These are phyloP conservation scores for Guadua angustifolia DNA, from an alignment of 176 grass and related monocot species.

Conservation along the genomic window DNA sequence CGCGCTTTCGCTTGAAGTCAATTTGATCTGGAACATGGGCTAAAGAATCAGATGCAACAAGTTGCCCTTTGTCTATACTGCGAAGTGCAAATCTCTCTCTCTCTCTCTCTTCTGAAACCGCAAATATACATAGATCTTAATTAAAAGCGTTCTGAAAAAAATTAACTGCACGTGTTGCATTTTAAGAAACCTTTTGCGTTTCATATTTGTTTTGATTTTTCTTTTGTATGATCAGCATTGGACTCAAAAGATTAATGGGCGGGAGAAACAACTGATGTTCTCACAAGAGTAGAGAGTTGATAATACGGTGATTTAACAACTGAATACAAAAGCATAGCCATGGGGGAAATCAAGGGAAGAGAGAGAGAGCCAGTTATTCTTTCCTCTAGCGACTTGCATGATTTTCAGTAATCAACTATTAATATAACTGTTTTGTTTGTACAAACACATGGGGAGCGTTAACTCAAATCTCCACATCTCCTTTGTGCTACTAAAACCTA, in stretches of 20 bases:
- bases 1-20: slow-evolving; percentile 8
- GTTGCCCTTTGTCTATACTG: background rate
- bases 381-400: background rate
- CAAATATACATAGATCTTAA: background rate
- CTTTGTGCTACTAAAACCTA: slow-evolving; percentile 52
- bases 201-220: background rate
- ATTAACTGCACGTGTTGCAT: background rate
- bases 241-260: background rate
- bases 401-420: slow-evolving; percentile 45
- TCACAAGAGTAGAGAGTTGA: background rate
- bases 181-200: background rate
- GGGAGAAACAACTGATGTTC: background rate
- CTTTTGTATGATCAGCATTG: background rate
- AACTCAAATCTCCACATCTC: slow-evolving; percentile 56
- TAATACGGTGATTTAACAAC: background rate
- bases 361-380: background rate
- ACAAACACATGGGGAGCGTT: slow-evolving; percentile 57
- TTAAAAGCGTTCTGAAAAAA: background rate
- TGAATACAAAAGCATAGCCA: background rate
- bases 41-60: background rate
- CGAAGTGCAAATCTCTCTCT: background rate
- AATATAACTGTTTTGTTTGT: slow-evolving; percentile 60
- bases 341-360: background rate
- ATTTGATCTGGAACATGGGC: slow-evolving; percentile 9
- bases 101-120: background rate